Evolutionary conservation across 257 asterid species (phyloP).

Genomic region (Capsicum pubescens): DNA sequence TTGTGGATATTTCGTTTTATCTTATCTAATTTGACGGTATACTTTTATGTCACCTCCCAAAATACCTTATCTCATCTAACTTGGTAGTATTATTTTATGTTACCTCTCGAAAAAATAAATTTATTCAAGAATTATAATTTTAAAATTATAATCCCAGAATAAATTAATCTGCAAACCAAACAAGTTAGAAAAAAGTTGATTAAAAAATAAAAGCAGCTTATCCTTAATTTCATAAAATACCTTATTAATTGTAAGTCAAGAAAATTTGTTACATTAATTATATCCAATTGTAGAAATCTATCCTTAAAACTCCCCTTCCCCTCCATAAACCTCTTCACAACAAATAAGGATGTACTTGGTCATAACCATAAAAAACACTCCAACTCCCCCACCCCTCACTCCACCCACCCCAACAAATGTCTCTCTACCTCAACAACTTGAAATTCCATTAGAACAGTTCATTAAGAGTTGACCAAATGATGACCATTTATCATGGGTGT

Average conservation of each 20-base stretch:
- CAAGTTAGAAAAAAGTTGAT: not conserved
- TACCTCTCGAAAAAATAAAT: no score
- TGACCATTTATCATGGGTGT: not conserved
- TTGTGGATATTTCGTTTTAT: no score
- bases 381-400: no score
- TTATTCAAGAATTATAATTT: no score
- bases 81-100: no score
- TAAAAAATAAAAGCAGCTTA: not conserved
- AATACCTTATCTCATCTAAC: no score
- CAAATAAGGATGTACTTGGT: not conserved
- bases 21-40: no score
- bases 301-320: not conserved
- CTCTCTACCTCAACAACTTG: conserved; percentile 14
- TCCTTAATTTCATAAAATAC: not conserved
- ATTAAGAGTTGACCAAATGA: not conserved
- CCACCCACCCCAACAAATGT: not conserved
- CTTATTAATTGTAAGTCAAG: not conserved
- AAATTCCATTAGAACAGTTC: not conserved
- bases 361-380: not conserved
- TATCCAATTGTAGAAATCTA: conserved; percentile 1
- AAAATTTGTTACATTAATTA: not conserved
- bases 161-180: no score
- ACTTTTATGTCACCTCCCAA: no score
- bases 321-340: conserved; percentile 18
- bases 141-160: no score